A percentile compares a stretch with the other conserved stretches of the same genome.
These are phyloP conservation scores for Mimosa bimucronata DNA, from an alignment of 306 rosid genomes.

Conservation along the genomic window DNA sequence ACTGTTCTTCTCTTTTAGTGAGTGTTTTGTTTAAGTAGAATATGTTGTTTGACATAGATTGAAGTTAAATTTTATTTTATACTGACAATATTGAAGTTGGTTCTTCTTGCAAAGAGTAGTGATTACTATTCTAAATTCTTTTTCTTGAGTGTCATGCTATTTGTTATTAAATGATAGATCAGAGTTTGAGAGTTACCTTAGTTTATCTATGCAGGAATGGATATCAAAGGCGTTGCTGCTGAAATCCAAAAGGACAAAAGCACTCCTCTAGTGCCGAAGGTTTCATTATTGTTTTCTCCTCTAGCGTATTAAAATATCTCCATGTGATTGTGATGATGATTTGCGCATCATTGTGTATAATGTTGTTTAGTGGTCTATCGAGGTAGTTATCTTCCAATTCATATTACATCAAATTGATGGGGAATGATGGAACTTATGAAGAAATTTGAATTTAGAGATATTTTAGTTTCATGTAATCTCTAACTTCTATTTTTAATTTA, in stretches of 20 bases:
- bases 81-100: slow-evolving; percentile 1
- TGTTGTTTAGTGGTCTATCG: slow-evolving; percentile 34
- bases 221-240: slow-evolving; percentile 99
- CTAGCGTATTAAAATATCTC: slow-evolving; percentile 32
- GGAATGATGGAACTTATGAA: neutral
- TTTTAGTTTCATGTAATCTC: neutral
- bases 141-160: slow-evolving; percentile 32
- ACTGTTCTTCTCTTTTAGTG: neutral
- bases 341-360: slow-evolving; percentile 38
- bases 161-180: slow-evolving; percentile 51
- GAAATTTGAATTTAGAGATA: neutral
- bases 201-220: slow-evolving; percentile 95
- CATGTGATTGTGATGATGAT: slow-evolving; percentile 38
- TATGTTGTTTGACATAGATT: slow-evolving; percentile 7
- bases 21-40: slow-evolving; percentile 19
- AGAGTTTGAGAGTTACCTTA: slow-evolving; percentile 70
- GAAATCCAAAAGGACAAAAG: slow-evolving; percentile 91
- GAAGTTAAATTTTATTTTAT: slow-evolving; percentile 28
- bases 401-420: slow-evolving; percentile 19
- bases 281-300: slow-evolving; percentile 55
- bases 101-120: slow-evolving; percentile 33
- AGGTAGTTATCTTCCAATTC: slow-evolving; percentile 25
- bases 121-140: too few species aligned
- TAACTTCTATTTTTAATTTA: neutral
- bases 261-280: slow-evolving; percentile 98